phyloP scores from a whole-genome alignment of 2,329 filamentous ascomycete genomes.

The Cercospora nicotianae region DNA sequence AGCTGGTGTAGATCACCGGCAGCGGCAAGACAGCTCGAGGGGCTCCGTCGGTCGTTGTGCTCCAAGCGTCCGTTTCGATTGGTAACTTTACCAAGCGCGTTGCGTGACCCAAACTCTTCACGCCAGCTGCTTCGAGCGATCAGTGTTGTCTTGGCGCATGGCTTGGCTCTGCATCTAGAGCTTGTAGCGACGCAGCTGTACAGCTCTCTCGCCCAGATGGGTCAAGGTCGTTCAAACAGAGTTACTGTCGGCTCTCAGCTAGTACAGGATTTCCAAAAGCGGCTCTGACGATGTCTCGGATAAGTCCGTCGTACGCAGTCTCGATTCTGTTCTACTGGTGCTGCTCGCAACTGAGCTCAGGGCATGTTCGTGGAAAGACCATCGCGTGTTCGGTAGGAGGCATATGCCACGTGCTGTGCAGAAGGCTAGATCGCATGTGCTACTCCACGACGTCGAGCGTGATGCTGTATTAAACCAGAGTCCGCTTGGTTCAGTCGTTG shows the following conservation, averaged over 20 bases:
- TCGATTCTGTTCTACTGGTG: neutral
- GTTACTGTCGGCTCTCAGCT: neutral
- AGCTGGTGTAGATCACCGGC: neutral
- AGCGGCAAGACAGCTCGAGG: neutral
- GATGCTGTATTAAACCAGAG: neutral
- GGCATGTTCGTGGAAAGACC: neutral
- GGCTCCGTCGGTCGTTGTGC: neutral
- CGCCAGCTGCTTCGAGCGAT: neutral
- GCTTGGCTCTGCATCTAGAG: neutral
- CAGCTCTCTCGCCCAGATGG: neutral
- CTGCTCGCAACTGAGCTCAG: neutral
- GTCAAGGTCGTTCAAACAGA: neutral
- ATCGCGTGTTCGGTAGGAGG: neutral
- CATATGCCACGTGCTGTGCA: neutral
- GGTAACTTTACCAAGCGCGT: neutral
- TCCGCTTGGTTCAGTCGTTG: neutral
- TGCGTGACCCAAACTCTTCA: neutral
- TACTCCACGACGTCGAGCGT: neutral
- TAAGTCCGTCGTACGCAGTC: neutral
- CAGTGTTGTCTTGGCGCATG: neutral
- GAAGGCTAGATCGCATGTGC: neutral
- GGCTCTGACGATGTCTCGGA: neutral
- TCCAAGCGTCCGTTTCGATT: neutral
- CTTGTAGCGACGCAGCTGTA: neutral
- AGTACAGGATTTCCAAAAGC: neutral